Conservation (phyloP, 2,329 filamentous ascomycete species). For the Sclerotinia sclerotiorum region DNA sequence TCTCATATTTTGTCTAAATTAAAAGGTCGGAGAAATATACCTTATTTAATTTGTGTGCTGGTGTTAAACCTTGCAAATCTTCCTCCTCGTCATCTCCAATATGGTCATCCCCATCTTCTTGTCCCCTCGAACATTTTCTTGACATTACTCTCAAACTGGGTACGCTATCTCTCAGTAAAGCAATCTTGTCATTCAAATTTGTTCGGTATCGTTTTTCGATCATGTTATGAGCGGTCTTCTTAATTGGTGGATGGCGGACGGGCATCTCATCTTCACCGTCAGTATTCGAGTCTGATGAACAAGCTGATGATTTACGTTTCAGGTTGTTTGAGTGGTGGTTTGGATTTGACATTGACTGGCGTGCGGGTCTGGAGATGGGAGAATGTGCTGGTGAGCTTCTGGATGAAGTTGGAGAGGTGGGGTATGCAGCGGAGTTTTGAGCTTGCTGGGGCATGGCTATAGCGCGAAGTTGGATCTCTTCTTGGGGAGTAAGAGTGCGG, state of each 20-base stretch:
- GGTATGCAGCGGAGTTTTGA: constrained; percentile 40
- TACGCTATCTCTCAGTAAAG: constrained; percentile 71
- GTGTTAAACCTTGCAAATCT: constrained; percentile 58
- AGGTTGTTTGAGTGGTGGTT: constrained; percentile 53
- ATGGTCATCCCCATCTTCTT: constrained; percentile 44
- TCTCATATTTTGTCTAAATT: neutral
- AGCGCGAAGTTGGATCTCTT: constrained; percentile 50
- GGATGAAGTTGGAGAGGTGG: constrained; percentile 51
- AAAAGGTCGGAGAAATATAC: constrained; percentile 37
- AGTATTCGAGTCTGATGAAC: constrained; percentile 33
- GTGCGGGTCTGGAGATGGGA: constrained; percentile 52
- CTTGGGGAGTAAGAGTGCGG: constrained; percentile 29
- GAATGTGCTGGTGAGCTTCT: constrained; percentile 33
- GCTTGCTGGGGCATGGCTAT: constrained; percentile 61
- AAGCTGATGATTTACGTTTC: constrained; percentile 23
- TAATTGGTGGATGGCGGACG: constrained; percentile 49
- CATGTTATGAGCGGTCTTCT: constrained; percentile 82
- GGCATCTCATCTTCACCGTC: constrained; percentile 53
- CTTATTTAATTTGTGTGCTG: constrained; percentile 70
- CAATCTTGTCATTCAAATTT: constrained; percentile 82
- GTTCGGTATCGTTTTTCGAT: constrained; percentile 83
- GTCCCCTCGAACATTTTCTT: constrained; percentile 50
- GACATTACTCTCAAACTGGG: constrained; percentile 62
- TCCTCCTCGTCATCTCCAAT: constrained; percentile 45
- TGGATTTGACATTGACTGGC: constrained; percentile 39